Base-by-base conservation (phyloP, 2,329 filamentous ascomycete genomes). In the Penicillium sp. region DNA sequence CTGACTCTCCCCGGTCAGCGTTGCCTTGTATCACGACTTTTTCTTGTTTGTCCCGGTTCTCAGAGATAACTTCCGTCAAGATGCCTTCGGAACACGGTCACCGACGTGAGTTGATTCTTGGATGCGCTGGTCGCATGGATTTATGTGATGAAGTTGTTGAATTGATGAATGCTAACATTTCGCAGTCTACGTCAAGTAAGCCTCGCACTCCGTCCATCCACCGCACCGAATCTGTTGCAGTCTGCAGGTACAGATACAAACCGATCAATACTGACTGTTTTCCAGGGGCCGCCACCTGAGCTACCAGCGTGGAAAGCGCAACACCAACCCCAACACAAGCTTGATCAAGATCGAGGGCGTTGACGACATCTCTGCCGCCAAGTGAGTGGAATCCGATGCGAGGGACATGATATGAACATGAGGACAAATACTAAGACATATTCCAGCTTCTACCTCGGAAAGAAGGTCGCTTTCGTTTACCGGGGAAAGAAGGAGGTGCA, bases 291-390 rank as follows among this genome's bases (percentile, higher is more conserved):
- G 91, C 81, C 93, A 97, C 87, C 83, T 97, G 82, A 93, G 89
- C 82, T 97, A 96, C 85, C 88, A 96, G 85, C 90, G 93, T 80
- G 89, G 88, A 78, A 93, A 95, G 84, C 89, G 90, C 81, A 88
- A 84, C 81, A 91, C 87, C 76, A 91, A 89, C 84, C 88, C 93
- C 71, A 87, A 88, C 81, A 95, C 90, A 71, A 71, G 90, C 77
- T 84, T 97, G 81, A 89, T 99, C 82, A 94, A 97, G 87, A 96
- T 99, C 74, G 93, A 99, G 85, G 93, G 93, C 79, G 94, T 97
- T 72, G 91, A 96, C 73, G 85, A 90, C 83, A 86, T 89, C 73
- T 83, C 90, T 72, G 90, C 88, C 76, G 93, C 94, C 79, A 90
- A 87, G 86, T 92, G 88, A 67, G 66, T 67, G 57, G 47, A 47